phyloP scores from a whole-genome alignment of 2,329 filamentous ascomycete genomes.

The Penicillium griseofulvum region DNA sequence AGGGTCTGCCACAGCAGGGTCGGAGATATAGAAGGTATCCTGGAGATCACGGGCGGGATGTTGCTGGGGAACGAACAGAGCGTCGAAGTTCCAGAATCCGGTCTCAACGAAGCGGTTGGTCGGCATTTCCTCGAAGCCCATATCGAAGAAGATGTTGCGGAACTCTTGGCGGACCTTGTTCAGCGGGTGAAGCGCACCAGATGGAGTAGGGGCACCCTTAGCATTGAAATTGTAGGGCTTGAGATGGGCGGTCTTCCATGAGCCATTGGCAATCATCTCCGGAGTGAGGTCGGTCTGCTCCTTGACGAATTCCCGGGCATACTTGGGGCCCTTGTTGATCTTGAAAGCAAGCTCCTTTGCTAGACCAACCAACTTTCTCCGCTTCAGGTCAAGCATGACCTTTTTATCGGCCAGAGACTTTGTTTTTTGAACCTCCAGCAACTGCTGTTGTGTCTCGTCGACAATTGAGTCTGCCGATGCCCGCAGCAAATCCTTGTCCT shows the following conservation, averaged over 20 bases:
- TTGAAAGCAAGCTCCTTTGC: conserved; percentile 84
- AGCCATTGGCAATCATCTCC: conserved; percentile 81
- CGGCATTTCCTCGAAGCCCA: conserved; percentile 98
- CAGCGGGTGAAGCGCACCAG: conserved; percentile 57
- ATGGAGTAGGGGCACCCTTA: conserved; percentile 52
- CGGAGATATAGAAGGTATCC: conserved; percentile 97
- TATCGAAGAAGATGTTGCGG: conserved; percentile 97
- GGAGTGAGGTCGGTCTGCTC: conserved; percentile 94
- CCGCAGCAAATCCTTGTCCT: conserved; percentile 57
- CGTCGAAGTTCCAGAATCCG: conserved; percentile 98
- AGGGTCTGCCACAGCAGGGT: conserved; percentile 72
- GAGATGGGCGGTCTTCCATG: conserved; percentile 90
- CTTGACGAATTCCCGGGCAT: conserved; percentile 80
- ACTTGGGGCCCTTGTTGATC: conserved; percentile 81
- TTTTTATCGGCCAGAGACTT: conserved; percentile 71
- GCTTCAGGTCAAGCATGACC: conserved; percentile 76
- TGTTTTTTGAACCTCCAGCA: conserved; percentile 69
- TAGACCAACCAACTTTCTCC: conserved; percentile 82
- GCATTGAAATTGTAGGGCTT: conserved; percentile 80
- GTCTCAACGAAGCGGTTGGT: conserved; percentile 92
- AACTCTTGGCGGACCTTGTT: conserved; percentile 97
- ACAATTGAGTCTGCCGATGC: conserved; percentile 67
- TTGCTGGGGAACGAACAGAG: conserved; percentile 94
- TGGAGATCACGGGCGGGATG: conserved; percentile 96
- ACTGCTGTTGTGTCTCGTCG: conserved; percentile 73